Conservation (phyloP, 768 basidiomycete species). For the Multifurca ochricompacta region DNA sequence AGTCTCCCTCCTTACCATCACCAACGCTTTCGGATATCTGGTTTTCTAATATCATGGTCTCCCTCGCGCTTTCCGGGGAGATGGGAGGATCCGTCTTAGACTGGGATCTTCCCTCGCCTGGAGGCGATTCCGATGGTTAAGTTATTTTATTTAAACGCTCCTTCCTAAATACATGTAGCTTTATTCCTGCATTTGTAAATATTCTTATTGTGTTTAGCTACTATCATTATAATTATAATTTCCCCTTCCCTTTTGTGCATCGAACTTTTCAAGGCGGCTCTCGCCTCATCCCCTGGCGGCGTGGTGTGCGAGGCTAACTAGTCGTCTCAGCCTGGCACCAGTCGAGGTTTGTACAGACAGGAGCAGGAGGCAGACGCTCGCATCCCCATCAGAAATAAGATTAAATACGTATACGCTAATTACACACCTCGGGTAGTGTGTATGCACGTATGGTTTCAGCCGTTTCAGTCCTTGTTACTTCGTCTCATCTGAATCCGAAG, state of each 20-base stretch:
- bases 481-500: not conserved
- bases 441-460: too few species aligned
- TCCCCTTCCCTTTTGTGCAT: not conserved
- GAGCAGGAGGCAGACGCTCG: not conserved
- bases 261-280: not conserved
- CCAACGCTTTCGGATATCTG: constrained; percentile 19
- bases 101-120: constrained; percentile 17
- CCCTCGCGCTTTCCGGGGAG: constrained; percentile 6
- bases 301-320: not conserved
- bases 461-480: not conserved
- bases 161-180: not conserved
- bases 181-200: not conserved
- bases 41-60: constrained; percentile 7
- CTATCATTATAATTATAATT: constrained; percentile 19
- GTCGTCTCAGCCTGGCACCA: not conserved
- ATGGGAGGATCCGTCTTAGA: constrained; percentile 2
- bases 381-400: not conserved
- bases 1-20: constrained; percentile 10
- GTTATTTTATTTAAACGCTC: not conserved
- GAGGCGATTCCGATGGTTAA: constrained; percentile 4
- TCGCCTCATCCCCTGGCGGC: not conserved
- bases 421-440: not conserved
- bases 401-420: not conserved
- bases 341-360: not conserved
- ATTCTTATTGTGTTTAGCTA: constrained; percentile 8